Evolutionary conservation across 306 rosid genomes (phyloP), one percentile per base, ranked within the genome.

Genomic region (Biancaea sappan): DNA sequence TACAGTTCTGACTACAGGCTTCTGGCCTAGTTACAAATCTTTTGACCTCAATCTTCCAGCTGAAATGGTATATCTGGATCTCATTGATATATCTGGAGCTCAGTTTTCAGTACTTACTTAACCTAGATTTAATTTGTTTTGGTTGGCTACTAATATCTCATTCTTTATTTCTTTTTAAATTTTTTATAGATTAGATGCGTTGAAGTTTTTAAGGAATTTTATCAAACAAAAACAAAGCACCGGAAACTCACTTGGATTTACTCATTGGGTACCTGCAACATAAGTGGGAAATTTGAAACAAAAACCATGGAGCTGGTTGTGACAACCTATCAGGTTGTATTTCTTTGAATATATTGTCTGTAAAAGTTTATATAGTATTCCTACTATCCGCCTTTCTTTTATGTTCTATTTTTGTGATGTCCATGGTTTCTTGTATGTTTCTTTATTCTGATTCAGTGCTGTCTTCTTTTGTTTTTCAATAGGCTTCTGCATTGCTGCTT

Each of bases 21-120:
- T 86, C 79, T 94, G 98, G 98, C 98, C 98, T 71, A 94, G 97
- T 76, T 94, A 94, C 79, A 94, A 94, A 79, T 94, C 97, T 21
- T 94, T 88, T 77, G 97, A 94, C 66, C 91, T 94, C 66, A 94
- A 87, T 73, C 96, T 94, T 82, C 98, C 98, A 5, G 92, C 86
- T 26, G 98, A 94, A 77, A 94, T 94, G 98, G 98, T 91, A 89
- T 46, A 18, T 58, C 47, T 46, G 24, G 74, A 32, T 72, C 66
- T 75, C 72, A 12, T 59, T 72, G 28, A 80, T 61, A 59, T 43
- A 18, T 66, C 24, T 18, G 12, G 41, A 61, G 62, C 68, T 3
- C 1, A 60, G 32, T 44, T 52, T 46, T 72, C 32, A 31, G 22
- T 53, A 35, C n/a, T 48, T 34, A 10, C 15, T 19, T 52, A 40